Percentiles rank a stretch among this genome's conserved stretches.
phyloP scores from a whole-genome alignment of 208 protist genomes.

The Crithidia expoeki region DNA sequence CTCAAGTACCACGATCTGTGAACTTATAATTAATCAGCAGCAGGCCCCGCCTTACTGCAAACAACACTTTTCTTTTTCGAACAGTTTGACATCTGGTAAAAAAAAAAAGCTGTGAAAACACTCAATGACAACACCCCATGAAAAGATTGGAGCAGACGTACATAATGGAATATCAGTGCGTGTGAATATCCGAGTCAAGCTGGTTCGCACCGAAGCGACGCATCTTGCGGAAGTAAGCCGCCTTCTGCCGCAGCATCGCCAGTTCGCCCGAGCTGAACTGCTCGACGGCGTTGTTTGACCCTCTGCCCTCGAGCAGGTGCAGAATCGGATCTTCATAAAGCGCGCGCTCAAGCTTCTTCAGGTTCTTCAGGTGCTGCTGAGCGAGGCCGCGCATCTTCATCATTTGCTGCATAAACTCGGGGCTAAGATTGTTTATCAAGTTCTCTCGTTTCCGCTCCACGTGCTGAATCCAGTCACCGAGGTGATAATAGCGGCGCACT shows the following conservation, averaged over 20 bases:
- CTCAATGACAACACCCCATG: too few relatives aligned
- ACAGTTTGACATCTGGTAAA: too few relatives aligned
- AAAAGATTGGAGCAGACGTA: neutral
- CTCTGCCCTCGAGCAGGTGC: slow-evolving; percentile 46
- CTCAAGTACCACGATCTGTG: too few relatives aligned
- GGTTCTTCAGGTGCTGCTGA: slow-evolving; percentile 54
- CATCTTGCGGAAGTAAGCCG: slow-evolving; percentile 85
- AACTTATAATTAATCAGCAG: too few relatives aligned
- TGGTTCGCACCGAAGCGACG: slow-evolving; percentile 74
- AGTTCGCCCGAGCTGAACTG: slow-evolving; percentile 74
- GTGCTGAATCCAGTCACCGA: slow-evolving; percentile 78
- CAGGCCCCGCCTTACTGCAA: too few relatives aligned
- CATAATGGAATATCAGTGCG: slow-evolving; percentile 42
- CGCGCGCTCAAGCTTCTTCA: slow-evolving; percentile 53
- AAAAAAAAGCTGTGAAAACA: too few relatives aligned
- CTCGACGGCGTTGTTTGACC: slow-evolving; percentile 28
- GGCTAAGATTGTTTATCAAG: slow-evolving; percentile 67
- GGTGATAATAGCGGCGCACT: slow-evolving; percentile 82
- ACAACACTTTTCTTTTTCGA: too few relatives aligned
- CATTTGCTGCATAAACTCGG: slow-evolving; percentile 56
- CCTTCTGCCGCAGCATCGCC: slow-evolving; percentile 84
- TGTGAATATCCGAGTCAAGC: slow-evolving; percentile 74
- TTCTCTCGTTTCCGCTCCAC: slow-evolving; percentile 74
- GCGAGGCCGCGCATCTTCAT: slow-evolving; percentile 53
- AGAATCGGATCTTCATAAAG: slow-evolving; percentile 66